These are phyloP conservation scores for Aspergillus udagawae DNA, from an alignment of 2,329 filamentous ascomycete genomes.

Conservation along the genomic window DNA sequence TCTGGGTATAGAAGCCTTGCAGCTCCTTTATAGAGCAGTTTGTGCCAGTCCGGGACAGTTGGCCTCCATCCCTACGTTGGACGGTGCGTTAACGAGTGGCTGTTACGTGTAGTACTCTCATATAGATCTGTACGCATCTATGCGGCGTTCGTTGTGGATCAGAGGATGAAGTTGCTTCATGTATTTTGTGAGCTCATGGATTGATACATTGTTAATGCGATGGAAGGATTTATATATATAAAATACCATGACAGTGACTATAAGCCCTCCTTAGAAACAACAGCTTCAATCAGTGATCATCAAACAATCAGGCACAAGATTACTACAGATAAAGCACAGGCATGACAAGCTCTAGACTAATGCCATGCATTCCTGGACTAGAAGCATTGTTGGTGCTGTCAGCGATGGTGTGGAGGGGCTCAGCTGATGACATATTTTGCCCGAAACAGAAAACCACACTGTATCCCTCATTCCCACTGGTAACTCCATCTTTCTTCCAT, in stretches of 20 bases:
- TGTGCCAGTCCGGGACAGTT: background rate
- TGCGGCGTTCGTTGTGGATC: background rate
- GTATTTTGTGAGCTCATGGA: background rate
- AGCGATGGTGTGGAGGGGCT: slow-evolving; percentile 9
- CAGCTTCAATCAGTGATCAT: background rate
- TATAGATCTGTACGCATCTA: background rate
- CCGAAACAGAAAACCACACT: slow-evolving; percentile 3
- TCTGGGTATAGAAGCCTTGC: background rate
- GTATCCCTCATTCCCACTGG: slow-evolving; percentile 6
- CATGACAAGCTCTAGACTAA: background rate
- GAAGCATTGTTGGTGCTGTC: background rate
- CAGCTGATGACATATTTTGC: slow-evolving; percentile 8
- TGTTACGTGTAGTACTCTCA: background rate
- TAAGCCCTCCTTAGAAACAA: background rate
- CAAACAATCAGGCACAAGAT: background rate
- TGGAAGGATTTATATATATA: background rate
- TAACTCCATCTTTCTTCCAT: slow-evolving; percentile 15
- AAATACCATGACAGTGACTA: background rate
- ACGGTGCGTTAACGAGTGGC: background rate
- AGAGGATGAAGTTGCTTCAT: background rate
- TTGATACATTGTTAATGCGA: background rate
- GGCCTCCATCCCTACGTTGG: background rate
- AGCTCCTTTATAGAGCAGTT: background rate
- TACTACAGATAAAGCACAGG: background rate
- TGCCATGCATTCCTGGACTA: background rate